Evolutionary conservation across 148 eudicot species (phyloP).

Genomic region (Camellia lanceoleosa): DNA sequence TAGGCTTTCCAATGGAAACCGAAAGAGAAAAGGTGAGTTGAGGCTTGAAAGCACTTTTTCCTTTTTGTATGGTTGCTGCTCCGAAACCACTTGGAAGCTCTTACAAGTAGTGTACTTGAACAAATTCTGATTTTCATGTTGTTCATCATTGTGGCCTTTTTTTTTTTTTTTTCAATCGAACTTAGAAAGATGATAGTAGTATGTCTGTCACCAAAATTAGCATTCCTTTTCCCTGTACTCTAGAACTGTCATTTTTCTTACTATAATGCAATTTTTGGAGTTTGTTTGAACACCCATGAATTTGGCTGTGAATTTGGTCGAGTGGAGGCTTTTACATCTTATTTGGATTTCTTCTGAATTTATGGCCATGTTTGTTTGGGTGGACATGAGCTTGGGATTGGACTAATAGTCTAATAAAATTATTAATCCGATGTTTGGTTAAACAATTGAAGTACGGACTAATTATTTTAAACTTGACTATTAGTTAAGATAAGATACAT

Average conservation of each 20-base stretch:
- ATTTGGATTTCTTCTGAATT: background rate
- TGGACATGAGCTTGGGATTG: too few relatives aligned
- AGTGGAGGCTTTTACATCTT: background rate
- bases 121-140: background rate
- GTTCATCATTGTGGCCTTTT: background rate
- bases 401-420: too few relatives aligned
- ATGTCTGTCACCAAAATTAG: background rate
- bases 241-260: background rate
- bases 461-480: too few relatives aligned
- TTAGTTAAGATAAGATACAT: too few relatives aligned
- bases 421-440: too few relatives aligned
- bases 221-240: background rate
- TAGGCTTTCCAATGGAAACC: background rate
- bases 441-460: too few relatives aligned
- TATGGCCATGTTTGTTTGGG: too few relatives aligned
- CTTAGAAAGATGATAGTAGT: background rate
- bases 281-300: background rate
- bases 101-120: background rate
- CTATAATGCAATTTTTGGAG: constrained; percentile 4
- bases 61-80: constrained; percentile 5
- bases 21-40: background rate
- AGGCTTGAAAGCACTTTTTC: constrained; percentile 6
- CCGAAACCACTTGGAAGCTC: constrained; percentile 1
- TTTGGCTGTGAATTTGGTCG: background rate
- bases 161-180: background rate